Evolutionary conservation across 2,329 filamentous ascomycete species (phyloP).

Genomic region (Fusarium drepaniforme): DNA sequence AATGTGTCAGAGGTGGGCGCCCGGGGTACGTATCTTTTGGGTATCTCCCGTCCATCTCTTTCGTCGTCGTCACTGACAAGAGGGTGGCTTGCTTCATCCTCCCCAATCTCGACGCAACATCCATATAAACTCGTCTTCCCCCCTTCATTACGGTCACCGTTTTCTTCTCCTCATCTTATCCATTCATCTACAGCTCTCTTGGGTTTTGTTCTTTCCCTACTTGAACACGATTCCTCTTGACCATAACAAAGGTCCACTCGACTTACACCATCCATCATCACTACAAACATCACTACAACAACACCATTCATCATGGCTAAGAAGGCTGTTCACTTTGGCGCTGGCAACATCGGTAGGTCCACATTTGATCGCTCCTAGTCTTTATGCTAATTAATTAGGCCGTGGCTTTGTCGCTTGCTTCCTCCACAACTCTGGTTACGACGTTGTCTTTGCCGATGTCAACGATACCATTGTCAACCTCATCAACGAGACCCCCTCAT

Average conservation of each 20-base stretch:
- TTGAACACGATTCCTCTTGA: neutral
- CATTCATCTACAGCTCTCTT: neutral
- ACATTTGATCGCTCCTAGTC: neutral
- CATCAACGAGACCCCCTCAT: constrained; percentile 81
- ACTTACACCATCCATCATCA: constrained; percentile 34
- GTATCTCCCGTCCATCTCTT: constrained; percentile 13
- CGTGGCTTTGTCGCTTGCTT: constrained; percentile 92
- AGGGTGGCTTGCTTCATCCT: constrained; percentile 20
- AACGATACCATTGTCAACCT: constrained; percentile 84
- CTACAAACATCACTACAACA: constrained; percentile 10
- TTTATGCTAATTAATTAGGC: constrained; percentile 50
- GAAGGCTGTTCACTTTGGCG: constrained; percentile 87
- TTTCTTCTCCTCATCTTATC: constrained; percentile 23
- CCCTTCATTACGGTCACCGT: constrained; percentile 34
- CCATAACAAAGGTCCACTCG: neutral
- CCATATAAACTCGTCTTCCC: constrained; percentile 41
- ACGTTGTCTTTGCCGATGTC: constrained; percentile 97
- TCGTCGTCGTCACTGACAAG: constrained; percentile 22
- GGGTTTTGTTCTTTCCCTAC: neutral
- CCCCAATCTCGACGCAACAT: constrained; percentile 2
- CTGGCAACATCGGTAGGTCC: constrained; percentile 80
- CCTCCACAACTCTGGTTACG: constrained; percentile 93
- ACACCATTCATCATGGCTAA: constrained; percentile 57
- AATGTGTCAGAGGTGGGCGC: constrained; percentile 1
- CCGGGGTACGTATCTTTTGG: constrained; percentile 26